phyloP scores from a whole-genome alignment of 176 grass and related monocot genomes.

The Aechmea fasciata region DNA sequence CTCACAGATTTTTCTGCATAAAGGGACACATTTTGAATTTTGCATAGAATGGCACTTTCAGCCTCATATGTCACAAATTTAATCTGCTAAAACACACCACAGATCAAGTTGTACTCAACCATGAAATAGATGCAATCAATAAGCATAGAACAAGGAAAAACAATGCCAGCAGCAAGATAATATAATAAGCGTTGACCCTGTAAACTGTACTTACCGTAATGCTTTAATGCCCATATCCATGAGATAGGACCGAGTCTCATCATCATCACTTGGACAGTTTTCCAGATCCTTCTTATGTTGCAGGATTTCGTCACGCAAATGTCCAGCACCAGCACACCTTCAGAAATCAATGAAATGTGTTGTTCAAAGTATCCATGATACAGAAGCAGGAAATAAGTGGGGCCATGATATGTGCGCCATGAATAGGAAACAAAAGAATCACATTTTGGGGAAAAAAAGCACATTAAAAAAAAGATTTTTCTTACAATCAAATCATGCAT shows the following conservation, averaged over 20 bases:
- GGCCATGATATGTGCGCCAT: not conserved
- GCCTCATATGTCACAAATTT: too few relatives aligned
- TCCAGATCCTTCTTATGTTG: constrained; percentile 62
- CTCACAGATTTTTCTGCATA: too few relatives aligned
- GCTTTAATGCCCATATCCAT: constrained; percentile 96
- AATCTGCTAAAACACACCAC: too few relatives aligned
- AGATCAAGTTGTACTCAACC: too few relatives aligned
- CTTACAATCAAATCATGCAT: not conserved
- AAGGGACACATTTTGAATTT: too few relatives aligned
- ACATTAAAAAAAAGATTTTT: not conserved
- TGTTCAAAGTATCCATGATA: not conserved
- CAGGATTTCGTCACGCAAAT: constrained; percentile 82
- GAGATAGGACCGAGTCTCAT: constrained; percentile 56
- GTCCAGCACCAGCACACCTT: constrained; percentile 87
- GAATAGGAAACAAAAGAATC: not conserved
- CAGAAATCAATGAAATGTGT: constrained; percentile 17
- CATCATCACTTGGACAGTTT: constrained; percentile 52
- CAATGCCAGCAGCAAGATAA: constrained; percentile 6
- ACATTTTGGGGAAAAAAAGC: not conserved
- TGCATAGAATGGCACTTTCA: too few relatives aligned
- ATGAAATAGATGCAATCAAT: not conserved
- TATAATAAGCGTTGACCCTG: not conserved
- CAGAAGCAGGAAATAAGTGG: not conserved
- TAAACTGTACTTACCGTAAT: constrained; percentile 54
- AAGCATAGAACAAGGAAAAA: constrained; percentile 7